Evolutionary conservation across 1,139 yeast genomes (phyloP), one percentile per base, ranked within the genome.

Genomic region (Debaryomyces singareniensis): DNA sequence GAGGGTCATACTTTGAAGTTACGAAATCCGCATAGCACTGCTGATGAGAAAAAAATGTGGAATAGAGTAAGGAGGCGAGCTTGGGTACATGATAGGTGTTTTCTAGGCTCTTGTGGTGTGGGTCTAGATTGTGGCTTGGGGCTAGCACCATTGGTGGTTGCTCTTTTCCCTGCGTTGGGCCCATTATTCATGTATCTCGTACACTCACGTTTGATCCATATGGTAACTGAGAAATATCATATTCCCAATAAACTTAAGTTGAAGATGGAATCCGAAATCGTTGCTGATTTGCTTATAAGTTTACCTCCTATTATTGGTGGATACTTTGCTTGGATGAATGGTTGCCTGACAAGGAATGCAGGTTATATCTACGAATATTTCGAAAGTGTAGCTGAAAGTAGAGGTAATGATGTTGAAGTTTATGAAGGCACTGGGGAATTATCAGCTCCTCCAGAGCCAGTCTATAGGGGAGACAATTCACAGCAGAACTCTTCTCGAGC

Each of bases 291-390:
- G 29, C 43, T 83, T 22, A 73, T 87, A 25, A 70, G 91, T 2
- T 59, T 89, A 25, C 79, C 91, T 0, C 97, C 97, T 0, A 45
- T 86, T 3, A 55, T 87, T 23, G 96, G 97, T 1, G 64, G 77
- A 3, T 55, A 86, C 28, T 71, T 86, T 35, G 64, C 84, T 10
- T 89, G 95, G 87, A 40, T 89, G 52, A 75, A 84, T 51, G 83
- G 79, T 1, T 83, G 95, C 47, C 83, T 94, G n/a, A 83, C 96
- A 0, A 61, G 95, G 44, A 89, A 87, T 53, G 94, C 95, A 1
- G 86, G 87, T 0, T 46, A 84, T 45, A 66, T 85, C 5, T 86
- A 77, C 49, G 68, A 65, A 15, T 63, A 60, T 36, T 49, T 75
- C 29, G 51, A 55, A n/a, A 55, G 60, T 30, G 43, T 60, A 33